Percentiles rank a stretch among this genome's conserved stretches.
phyloP scores from a whole-genome alignment of 139 green algal species.

The Chlorella sp. region DNA sequence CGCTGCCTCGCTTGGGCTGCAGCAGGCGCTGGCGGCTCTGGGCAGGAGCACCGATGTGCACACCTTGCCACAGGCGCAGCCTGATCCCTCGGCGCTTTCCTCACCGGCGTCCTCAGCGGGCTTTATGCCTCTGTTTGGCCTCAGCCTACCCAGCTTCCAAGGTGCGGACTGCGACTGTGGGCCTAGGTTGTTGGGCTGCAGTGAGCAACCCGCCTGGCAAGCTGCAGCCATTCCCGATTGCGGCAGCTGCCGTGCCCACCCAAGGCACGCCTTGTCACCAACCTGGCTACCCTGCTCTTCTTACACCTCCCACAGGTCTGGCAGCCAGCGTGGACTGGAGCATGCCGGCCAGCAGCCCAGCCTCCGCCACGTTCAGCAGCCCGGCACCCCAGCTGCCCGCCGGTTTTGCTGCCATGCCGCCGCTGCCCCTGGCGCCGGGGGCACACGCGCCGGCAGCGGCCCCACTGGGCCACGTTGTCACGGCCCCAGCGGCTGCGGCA shows the following conservation, averaged over 20 bases:
- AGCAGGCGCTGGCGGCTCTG: background rate
- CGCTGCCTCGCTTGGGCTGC: background rate
- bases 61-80: background rate
- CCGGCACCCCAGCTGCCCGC: background rate
- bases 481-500: background rate
- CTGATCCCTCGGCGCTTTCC: background rate
- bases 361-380: slow-evolving; percentile 18
- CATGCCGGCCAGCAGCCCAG: background rate
- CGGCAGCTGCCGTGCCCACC: background rate
- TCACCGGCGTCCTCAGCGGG: background rate
- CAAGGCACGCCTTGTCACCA: background rate
- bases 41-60: background rate
- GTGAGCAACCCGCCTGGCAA: too few relatives aligned
- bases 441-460: background rate
- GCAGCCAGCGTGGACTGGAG: slow-evolving; percentile 33
- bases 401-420: background rate
- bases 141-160: slow-evolving; percentile 19
- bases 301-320: background rate
- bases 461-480: too few relatives aligned
- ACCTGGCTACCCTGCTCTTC: background rate
- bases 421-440: background rate
- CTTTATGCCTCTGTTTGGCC: slow-evolving; percentile 39
- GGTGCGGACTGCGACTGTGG: background rate
- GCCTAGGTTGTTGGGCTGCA: too few relatives aligned
- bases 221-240: background rate